Evolutionary conservation across 129 eudicot species (phyloP), one percentile per base, ranked within the genome.

Genomic region (Artemisia annua): DNA sequence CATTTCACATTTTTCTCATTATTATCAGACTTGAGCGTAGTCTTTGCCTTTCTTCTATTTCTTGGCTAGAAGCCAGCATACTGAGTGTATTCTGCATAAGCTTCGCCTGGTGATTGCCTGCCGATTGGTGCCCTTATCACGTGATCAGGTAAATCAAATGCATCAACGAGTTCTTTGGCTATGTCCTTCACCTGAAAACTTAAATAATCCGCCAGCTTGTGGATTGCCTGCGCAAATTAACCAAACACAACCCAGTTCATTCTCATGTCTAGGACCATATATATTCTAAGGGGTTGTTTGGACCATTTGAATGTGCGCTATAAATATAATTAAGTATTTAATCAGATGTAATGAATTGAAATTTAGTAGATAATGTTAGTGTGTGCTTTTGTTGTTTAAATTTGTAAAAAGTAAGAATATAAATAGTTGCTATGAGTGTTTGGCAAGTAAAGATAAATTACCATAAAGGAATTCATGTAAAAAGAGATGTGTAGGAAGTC

Each of bases 141-240:
- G 35, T 90, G 76, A 81, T 94, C 98, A 1, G 98, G 98, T 60
- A 94, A 84, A 70, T 94, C 97, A 65, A 94, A 94, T 13, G 88
- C 98, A 74, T 94, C 97, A 0, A 94, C 98, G n/a, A 94, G 91
- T 81, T 90, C 98, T 80, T 82, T 86, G 11, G 97, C 91, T 1
- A 87, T 75, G 61, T 90, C 86, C 84, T 82, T 90, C 72, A 94
- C 98, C 78, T 90, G 98, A 81, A 90, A 94, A 85, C 98, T 79
- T 9, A 94, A 55, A 79, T 94, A 87, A 52, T 87, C 97, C 15
- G 91, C 85, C 83, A 94, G 62, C 82, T 94, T 94, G 84, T 94
- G 96, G 66, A 94, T 90, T 61, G 98, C 98, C 98, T 92, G 83
- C 73, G 67, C 14, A 78, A n/a, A 66, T 0, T 43, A 32, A 49